These are phyloP conservation scores for Penicillium nucicola DNA, from an alignment of 495 filamentous ascomycete species.

Conservation along the genomic window DNA sequence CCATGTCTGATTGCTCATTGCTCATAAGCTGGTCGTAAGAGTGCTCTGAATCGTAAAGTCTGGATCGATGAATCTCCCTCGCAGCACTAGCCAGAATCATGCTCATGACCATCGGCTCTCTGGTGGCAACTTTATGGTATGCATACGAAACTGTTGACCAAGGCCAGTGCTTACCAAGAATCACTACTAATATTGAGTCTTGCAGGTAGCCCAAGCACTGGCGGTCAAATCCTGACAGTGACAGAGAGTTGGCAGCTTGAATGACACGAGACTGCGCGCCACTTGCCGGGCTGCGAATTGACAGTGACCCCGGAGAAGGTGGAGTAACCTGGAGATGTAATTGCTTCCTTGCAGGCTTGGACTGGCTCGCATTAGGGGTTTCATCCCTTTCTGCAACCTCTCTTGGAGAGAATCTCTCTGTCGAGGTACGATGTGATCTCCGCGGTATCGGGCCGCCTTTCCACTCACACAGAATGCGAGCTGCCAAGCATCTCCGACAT, in stretches of 20 bases:
- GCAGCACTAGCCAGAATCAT: conserved; percentile 34
- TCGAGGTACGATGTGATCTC: conserved; percentile 2
- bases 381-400: conserved; percentile 4
- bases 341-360: background rate
- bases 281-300: conserved; percentile 1
- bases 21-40: background rate
- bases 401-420: background rate
- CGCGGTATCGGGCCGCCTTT: conserved; percentile 28
- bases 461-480: conserved; percentile 30
- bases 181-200: conserved; percentile 28
- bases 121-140: conserved; percentile 30
- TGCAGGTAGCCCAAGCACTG: conserved; percentile 26
- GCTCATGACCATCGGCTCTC: conserved; percentile 34
- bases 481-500: conserved; percentile 26
- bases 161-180: conserved; percentile 36
- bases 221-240: conserved; percentile 25
- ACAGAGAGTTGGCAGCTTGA: conserved; percentile 29
- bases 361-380: background rate
- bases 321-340: background rate
- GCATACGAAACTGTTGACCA: conserved; percentile 32
- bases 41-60: conserved; percentile 16
- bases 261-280: conserved; percentile 1
- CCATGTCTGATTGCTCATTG: conserved; percentile 17
- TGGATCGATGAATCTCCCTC: conserved; percentile 26
- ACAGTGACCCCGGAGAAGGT: background rate